These are phyloP conservation scores for Lophiotrema nucula DNA, from an alignment of 495 filamentous ascomycete genomes.

Conservation along the genomic window DNA sequence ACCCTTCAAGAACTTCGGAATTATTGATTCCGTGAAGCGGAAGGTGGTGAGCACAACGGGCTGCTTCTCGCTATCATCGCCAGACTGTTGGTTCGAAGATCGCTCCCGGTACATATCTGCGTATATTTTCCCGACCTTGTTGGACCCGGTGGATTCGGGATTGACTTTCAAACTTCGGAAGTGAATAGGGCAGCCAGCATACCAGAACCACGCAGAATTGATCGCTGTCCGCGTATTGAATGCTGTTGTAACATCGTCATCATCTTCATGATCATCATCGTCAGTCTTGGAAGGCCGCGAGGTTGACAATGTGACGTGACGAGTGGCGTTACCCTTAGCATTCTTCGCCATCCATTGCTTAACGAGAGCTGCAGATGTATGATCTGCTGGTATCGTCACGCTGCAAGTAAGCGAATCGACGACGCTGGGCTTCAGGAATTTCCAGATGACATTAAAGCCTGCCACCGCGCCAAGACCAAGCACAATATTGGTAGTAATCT, in stretches of 20 bases:
- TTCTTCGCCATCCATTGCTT: background rate
- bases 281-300: background rate
- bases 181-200: background rate
- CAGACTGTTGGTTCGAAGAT: too few relatives aligned
- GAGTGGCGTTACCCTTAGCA: background rate
- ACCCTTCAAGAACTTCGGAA: too few relatives aligned
- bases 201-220: constrained; percentile 9
- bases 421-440: background rate
- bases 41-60: too few relatives aligned
- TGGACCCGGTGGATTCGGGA: too few relatives aligned
- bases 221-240: background rate
- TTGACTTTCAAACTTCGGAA: too few relatives aligned
- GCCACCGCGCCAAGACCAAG: background rate
- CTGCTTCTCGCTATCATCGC: too few relatives aligned
- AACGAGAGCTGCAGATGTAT: background rate
- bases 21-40: too few relatives aligned
- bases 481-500: background rate
- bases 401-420: background rate
- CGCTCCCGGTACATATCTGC: too few relatives aligned
- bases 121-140: too few relatives aligned
- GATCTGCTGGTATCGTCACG: background rate
- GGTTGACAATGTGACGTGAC: background rate
- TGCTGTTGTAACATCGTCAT: background rate
- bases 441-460: background rate
- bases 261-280: background rate